Base-by-base conservation (phyloP, 2,329 filamentous ascomycete genomes). In the Talaromyces sp. region DNA sequence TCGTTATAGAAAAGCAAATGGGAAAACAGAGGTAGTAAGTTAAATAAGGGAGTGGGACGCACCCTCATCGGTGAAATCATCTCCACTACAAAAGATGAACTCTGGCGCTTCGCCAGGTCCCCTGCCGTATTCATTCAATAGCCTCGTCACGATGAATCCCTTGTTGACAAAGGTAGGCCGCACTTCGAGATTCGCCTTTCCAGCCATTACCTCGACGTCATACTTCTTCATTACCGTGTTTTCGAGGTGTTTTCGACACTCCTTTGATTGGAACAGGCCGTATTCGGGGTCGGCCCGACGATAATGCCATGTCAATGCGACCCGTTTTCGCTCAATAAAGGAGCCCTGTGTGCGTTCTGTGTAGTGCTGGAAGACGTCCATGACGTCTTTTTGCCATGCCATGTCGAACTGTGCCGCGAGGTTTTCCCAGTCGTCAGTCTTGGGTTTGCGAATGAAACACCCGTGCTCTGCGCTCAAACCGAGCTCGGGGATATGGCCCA, bases 111-210 rank as follows among this genome's bases (percentile, higher is more conserved):
- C 81, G 3, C 81, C 81, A 1, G 76, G 75, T 1, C 77, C 79
- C 6, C 69, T 73, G 44, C 81, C 87, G 75, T 96, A 96, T 55
- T 87, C 87, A 23, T 85, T 80, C 40, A 98, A 87, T 18, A 99
- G 83, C 5, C 88, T 87, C 79, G 92, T 93, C 16, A 88, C 91
- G 67, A 98, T 98, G 77, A 96, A 92, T 33, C 95, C 95, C 81
- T 99, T 99, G 83, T 98, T 98, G 79, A 99, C 92, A 71, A 96
- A 96, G 0, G 88, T 93, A 31, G 93, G 93, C n/a, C 95, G 88
- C 35, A 98, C 93, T 77, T 99, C 95, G 28, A 99, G 83, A 73
- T 98, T 98, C 65, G 93, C 93, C 80, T 98, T 99, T 69, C 95
- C 95, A 0, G 88, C 86, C 92, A 98, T 98, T 64, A 99, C 92